Percentiles rank a stretch among this genome's conserved stretches.
Evolutionary conservation across 2,329 filamentous ascomycete genomes (phyloP).

Genomic region (Lachnellula cervina): DNA sequence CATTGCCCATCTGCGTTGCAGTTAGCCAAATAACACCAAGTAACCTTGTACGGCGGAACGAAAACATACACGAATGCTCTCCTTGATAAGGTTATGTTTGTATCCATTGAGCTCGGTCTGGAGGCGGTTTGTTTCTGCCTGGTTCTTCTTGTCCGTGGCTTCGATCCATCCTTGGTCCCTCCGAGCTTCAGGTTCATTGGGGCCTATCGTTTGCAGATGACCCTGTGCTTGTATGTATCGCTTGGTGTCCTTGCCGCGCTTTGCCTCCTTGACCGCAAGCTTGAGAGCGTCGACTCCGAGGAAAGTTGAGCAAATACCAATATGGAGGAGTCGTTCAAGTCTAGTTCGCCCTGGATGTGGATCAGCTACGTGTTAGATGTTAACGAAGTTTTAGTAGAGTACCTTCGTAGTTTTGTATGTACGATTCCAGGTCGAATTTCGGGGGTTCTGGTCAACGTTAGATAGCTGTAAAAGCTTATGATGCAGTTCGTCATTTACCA

Average conservation of each 20-base stretch:
- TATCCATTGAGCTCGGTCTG: slow-evolving; percentile 85
- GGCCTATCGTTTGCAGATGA: slow-evolving; percentile 57
- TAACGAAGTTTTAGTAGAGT: slow-evolving; percentile 10
- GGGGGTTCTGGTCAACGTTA: slow-evolving; percentile 43
- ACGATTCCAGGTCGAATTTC: slow-evolving; percentile 87
- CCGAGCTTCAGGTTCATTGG: slow-evolving; percentile 61
- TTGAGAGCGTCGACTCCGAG: slow-evolving; percentile 78
- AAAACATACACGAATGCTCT: slow-evolving; percentile 78
- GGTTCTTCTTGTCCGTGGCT: slow-evolving; percentile 59
- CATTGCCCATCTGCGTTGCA: slow-evolving; percentile 74
- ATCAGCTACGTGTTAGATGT: neutral
- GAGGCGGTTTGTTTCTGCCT: slow-evolving; percentile 66
- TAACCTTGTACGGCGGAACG: neutral
- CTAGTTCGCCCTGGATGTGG: slow-evolving; percentile 66
- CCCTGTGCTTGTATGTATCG: slow-evolving; percentile 67
- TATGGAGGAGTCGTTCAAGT: slow-evolving; percentile 74
- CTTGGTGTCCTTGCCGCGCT: slow-evolving; percentile 66
- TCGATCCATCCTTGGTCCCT: slow-evolving; percentile 74
- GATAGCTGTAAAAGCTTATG: neutral
- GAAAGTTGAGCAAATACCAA: slow-evolving; percentile 71
- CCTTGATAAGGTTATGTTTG: slow-evolving; percentile 95
- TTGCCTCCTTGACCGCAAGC: slow-evolving; percentile 70
- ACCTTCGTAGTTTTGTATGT: slow-evolving; percentile 87
- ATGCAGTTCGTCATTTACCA: slow-evolving; percentile 10
- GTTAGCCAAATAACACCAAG: neutral